Conservation (phyloP, 768 basidiomycete genomes). For the Lactifluus volemus region DNA sequence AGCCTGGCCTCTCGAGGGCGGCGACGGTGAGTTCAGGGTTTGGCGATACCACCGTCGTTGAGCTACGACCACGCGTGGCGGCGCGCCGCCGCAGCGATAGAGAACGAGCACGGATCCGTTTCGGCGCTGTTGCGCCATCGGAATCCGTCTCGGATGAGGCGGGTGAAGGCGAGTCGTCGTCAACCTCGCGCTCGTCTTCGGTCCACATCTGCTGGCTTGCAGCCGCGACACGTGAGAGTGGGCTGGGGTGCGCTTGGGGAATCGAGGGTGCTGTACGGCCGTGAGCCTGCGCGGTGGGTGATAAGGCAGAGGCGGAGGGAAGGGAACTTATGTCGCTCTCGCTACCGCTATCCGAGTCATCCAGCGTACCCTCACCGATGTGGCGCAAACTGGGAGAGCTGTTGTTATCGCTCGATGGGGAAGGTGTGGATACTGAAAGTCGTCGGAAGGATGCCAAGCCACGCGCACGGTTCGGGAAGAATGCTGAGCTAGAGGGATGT, state of each 20-base stretch:
- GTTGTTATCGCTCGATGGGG: slow-evolving; percentile 26
- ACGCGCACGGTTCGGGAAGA: slow-evolving; percentile 20
- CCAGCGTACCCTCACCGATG: slow-evolving; percentile 69
- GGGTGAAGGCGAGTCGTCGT: slow-evolving; percentile 46
- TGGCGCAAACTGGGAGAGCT: slow-evolving; percentile 42
- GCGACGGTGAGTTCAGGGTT: slow-evolving; percentile 7
- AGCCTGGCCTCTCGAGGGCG: slow-evolving; percentile 38
- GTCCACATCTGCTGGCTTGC: slow-evolving; percentile 45
- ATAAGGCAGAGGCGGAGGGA: slow-evolving; percentile 21
- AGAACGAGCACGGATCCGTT: slow-evolving; percentile 22
- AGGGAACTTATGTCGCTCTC: slow-evolving; percentile 22
- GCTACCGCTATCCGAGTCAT: slow-evolving; percentile 56
- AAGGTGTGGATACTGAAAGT: slow-evolving; percentile 35
- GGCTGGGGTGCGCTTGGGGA: slow-evolving; percentile 55
- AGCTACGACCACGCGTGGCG: slow-evolving; percentile 1
- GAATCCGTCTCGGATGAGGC: slow-evolving; percentile 59
- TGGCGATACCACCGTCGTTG: slow-evolving; percentile 18
- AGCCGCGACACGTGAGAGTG: slow-evolving; percentile 45
- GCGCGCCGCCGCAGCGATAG: slow-evolving; percentile 23
- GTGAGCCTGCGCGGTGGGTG: slow-evolving; percentile 29
- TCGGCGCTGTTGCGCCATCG: slow-evolving; percentile 19
- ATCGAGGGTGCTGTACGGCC: slow-evolving; percentile 23
- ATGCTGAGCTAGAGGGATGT: slow-evolving; percentile 13
- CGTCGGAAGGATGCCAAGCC: slow-evolving; percentile 31
- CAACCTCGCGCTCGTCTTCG: slow-evolving; percentile 42